A percentile compares a stretch with the other conserved stretches of the same genome.
Conservation (phyloP, 225 moss, liverwort and hornwort genomes). For the Physcomitrellopsis africana region DNA sequence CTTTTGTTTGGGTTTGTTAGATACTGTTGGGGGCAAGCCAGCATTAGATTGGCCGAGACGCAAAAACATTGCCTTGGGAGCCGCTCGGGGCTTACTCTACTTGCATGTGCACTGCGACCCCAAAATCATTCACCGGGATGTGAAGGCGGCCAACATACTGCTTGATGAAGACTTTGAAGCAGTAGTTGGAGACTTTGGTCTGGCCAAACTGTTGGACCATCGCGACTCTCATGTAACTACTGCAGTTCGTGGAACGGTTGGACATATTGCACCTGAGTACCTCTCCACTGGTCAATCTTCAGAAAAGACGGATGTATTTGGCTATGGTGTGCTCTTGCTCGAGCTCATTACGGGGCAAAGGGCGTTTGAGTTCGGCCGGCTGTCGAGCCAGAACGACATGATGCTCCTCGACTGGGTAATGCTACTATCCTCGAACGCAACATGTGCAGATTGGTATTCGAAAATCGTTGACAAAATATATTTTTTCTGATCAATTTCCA, state of each 20-base stretch:
- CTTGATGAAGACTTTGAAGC: constrained; percentile 40
- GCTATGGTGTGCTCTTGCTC: constrained; percentile 34
- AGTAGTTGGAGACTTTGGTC: constrained; percentile 36
- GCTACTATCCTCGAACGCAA: background rate
- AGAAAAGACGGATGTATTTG: constrained; percentile 41
- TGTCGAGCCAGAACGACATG: constrained; percentile 30
- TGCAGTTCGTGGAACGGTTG: constrained; percentile 38
- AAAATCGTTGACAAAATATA: background rate
- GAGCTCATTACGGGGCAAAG: constrained; percentile 38
- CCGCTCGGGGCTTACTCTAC: constrained; percentile 31
- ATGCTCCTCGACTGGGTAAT: constrained; percentile 38
- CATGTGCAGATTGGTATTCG: background rate
- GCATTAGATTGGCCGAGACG: constrained; percentile 60
- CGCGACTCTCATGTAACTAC: constrained; percentile 34
- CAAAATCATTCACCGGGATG: constrained; percentile 69
- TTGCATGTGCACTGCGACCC: constrained; percentile 80
- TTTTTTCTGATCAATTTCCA: background rate
- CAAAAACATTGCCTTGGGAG: constrained; percentile 31
- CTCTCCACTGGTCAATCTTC: constrained; percentile 35
- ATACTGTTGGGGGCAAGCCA: constrained; percentile 50
- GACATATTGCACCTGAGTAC: constrained; percentile 41
- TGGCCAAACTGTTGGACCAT: constrained; percentile 39
- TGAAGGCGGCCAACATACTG: constrained; percentile 36
- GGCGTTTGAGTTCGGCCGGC: constrained; percentile 36
- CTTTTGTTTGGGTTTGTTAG: constrained; percentile 20